Base-by-base conservation (phyloP, 208 protist species). In the Hexamita inflata region DNA sequence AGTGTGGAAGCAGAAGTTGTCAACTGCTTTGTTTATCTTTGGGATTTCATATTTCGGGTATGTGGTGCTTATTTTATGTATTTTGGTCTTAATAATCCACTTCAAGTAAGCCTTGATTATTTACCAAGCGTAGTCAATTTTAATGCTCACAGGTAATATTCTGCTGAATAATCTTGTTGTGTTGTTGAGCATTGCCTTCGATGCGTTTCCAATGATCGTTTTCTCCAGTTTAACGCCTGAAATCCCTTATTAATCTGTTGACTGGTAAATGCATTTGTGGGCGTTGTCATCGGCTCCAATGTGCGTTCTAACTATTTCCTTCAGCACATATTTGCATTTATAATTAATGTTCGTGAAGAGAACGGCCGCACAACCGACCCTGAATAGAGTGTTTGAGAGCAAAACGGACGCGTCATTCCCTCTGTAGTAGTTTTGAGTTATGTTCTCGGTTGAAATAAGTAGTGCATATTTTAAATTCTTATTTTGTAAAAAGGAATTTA, bases 201-300 rank as follows among this genome's bases (percentile, higher is more conserved):
- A 82, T 26, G 84, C 82, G 32, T 80, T 77, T 0, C 75, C 30
- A 61, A 88, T 78, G 32, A 90, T 70, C n/a, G 77, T 58, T 65
- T 81, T 84, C 1, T 75, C 77, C 0, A 90, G 75, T 26, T 78
- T 42, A 2, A 90, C 87, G 61, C 85, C 85, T 34, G 57, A 53
- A n/a, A 78, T 75, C 49, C 78, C 80, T 29, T 81, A 42, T 0
- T n/a, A 28, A 75, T 89, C 87, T 59, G 85, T 80, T 0, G 61
- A 73, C 79, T 89, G 86, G 64, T 84, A 88, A 1, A 89, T 80
- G 0, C 75, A 57, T 15, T 84, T 26, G 59, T 87, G 88, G 0
- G 80, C 19, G 28, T 39, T 61, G 42, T 89, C 82, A 74, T 73
- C 61, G 0, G 49, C 29, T 35, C 79, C 77, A 53, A 38, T 45